Percentiles rank a stretch among this genome's conserved stretches.
Conservation (phyloP, 148 eudicot species). For the Persicaria maculosa region DNA sequence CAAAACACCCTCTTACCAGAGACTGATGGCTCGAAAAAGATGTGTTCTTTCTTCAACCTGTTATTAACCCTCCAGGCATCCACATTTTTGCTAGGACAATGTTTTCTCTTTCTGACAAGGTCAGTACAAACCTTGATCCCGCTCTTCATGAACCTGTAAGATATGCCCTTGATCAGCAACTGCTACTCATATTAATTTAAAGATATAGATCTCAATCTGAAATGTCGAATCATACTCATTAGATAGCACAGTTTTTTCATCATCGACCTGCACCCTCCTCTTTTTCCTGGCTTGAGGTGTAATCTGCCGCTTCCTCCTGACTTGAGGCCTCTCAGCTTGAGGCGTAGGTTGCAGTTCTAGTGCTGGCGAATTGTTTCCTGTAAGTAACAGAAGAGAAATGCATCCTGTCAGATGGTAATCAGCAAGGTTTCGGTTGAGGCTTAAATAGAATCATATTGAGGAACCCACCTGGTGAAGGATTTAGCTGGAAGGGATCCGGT, state of each 20-base stretch:
- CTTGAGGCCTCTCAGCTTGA: constrained; percentile 1
- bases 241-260: constrained; percentile 2
- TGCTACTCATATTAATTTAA: not conserved
- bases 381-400: not conserved
- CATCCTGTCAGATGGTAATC: not conserved
- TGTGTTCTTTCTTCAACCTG: constrained; percentile 34
- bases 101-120: constrained; percentile 37
- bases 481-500: constrained; percentile 5
- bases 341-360: constrained; percentile 6
- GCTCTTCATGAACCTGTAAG: constrained; percentile 44
- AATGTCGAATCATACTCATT: not conserved
- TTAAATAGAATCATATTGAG: not conserved
- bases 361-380: constrained; percentile 2
- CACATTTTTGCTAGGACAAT: constrained; percentile 46
- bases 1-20: constrained; percentile 41
- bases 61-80: constrained; percentile 50
- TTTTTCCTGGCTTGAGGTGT: not conserved
- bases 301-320: not conserved
- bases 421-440: not conserved
- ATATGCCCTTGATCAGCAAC: not conserved
- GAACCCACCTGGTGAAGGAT: constrained; percentile 9
- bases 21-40: constrained; percentile 46
- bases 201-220: not conserved
- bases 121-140: constrained; percentile 34
- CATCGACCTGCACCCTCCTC: not conserved